Conservation (phyloP, 2,329 filamentous ascomycete genomes). For the Pseudocercospora pini-densiflorae region DNA sequence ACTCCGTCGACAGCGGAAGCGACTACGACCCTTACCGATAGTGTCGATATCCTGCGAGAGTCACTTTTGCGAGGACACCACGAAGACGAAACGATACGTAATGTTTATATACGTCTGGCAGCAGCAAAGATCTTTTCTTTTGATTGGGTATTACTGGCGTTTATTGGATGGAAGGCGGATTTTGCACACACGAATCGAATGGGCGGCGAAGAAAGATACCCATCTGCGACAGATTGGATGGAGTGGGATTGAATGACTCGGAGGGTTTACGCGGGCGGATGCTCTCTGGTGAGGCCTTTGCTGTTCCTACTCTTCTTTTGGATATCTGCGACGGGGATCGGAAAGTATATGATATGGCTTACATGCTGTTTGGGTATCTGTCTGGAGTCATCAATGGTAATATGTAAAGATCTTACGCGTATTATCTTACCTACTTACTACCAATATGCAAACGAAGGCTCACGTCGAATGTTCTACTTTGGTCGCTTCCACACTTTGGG, state of each 20-base stretch:
- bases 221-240: neutral
- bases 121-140: neutral
- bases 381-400: neutral
- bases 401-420: neutral
- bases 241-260: neutral
- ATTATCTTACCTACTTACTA: neutral
- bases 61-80: conserved; percentile 7
- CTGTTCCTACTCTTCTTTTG: neutral
- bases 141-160: neutral
- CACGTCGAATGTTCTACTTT: no score
- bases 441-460: neutral
- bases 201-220: neutral
- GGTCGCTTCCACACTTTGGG: no score
- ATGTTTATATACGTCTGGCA: neutral
- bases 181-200: neutral
- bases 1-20: conserved; percentile 19
- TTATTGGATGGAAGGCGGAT: neutral
- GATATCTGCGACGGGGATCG: neutral
- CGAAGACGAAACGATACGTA: neutral
- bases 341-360: neutral
- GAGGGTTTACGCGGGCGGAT: neutral
- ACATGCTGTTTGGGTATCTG: neutral
- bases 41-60: conserved; percentile 19
- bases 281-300: neutral
- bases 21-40: conserved; percentile 33